phyloP scores from a whole-genome alignment of 1,139 yeast genomes.

The Blastobotrys malaysiensis region DNA sequence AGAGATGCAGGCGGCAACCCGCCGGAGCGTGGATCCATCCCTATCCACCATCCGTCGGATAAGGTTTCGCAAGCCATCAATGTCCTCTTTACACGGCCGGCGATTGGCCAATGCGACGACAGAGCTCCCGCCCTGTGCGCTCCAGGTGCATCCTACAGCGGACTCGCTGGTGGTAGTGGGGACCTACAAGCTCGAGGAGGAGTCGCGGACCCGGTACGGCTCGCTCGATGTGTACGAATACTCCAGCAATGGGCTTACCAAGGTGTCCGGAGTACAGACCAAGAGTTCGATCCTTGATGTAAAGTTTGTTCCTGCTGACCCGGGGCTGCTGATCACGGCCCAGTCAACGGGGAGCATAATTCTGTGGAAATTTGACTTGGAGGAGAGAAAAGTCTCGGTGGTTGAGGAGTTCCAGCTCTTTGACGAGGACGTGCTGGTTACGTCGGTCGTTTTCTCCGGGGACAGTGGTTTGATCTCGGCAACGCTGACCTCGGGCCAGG shows the following conservation, averaged over 20 bases:
- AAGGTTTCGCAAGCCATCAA: neutral
- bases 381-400: conserved; percentile 14
- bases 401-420: conserved; percentile 32
- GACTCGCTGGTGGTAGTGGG: conserved; percentile 55
- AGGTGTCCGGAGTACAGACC: conserved; percentile 1
- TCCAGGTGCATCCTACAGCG: conserved; percentile 53
- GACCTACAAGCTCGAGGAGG: conserved; percentile 66
- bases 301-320: conserved; percentile 55
- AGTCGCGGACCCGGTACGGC: conserved; percentile 59
- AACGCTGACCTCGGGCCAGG: conserved; percentile 35
- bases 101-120: conserved; percentile 30
- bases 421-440: conserved; percentile 49
- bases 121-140: conserved; percentile 75
- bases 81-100: conserved; percentile 10
- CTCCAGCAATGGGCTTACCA: conserved; percentile 1
- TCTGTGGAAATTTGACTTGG: conserved; percentile 46
- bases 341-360: conserved; percentile 76
- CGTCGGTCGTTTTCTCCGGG: conserved; percentile 53
- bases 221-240: conserved; percentile 55
- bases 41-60: neutral
- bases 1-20: neutral
- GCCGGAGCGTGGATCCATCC: neutral
- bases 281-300: conserved; percentile 70
- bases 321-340: conserved; percentile 49
- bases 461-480: conserved; percentile 25